phyloP scores from a whole-genome alignment of 2,329 filamentous ascomycete species.

The Calonectria pteridis region DNA sequence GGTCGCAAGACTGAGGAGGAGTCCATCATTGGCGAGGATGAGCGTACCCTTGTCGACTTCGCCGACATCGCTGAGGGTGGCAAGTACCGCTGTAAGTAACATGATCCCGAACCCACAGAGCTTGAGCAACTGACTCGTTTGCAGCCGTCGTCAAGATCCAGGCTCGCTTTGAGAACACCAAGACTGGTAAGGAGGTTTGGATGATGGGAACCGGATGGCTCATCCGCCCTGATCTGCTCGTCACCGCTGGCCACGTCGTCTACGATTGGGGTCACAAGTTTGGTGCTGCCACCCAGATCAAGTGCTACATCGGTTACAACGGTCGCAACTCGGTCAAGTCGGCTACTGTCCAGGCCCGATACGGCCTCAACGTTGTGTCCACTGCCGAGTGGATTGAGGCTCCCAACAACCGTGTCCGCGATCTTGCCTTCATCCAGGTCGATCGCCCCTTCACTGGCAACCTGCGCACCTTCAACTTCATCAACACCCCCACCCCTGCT shows the following conservation, averaged over 20 bases:
- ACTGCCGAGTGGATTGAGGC: slow-evolving; percentile 39
- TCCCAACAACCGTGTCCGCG: slow-evolving; percentile 27
- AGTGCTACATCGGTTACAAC: slow-evolving; percentile 52
- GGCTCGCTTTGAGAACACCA: slow-evolving; percentile 22
- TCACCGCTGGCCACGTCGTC: slow-evolving; percentile 40
- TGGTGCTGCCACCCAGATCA: slow-evolving; percentile 42
- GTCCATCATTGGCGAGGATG: slow-evolving; percentile 29
- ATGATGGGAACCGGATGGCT: slow-evolving; percentile 43
- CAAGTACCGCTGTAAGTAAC: slow-evolving; percentile 32
- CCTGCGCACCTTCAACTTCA: slow-evolving; percentile 37
- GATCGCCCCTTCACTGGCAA: slow-evolving; percentile 40
- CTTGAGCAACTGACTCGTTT: not conserved
- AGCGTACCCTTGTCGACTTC: slow-evolving; percentile 19
- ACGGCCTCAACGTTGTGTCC: slow-evolving; percentile 37
- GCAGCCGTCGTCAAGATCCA: slow-evolving; percentile 37
- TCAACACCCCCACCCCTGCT: slow-evolving; percentile 25
- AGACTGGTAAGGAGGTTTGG: slow-evolving; percentile 19
- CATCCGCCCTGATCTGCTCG: slow-evolving; percentile 34
- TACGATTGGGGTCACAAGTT: slow-evolving; percentile 38
- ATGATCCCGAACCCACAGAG: not conserved
- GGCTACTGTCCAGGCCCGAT: slow-evolving; percentile 24
- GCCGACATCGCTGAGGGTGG: slow-evolving; percentile 29
- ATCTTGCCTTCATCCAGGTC: slow-evolving; percentile 45
- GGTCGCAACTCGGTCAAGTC: slow-evolving; percentile 30
- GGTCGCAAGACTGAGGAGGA: slow-evolving; percentile 15